phyloP scores from a whole-genome alignment of 1,284 basidiomycete species.

The Salmacisia buchloeana region DNA sequence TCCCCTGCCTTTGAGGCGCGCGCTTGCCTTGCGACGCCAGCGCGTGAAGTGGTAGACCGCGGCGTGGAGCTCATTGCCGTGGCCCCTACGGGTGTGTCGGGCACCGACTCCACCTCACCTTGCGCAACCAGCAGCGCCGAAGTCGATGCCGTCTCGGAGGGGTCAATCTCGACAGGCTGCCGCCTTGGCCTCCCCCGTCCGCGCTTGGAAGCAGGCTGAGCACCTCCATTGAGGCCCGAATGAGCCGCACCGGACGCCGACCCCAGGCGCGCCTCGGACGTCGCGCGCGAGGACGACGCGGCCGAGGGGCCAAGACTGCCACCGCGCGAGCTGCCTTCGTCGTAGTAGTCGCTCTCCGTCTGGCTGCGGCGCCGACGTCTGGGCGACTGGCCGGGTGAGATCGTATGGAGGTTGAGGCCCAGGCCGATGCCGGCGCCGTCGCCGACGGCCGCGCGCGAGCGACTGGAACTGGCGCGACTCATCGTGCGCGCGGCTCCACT shows the following conservation, averaged over 20 bases:
- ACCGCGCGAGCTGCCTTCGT: background rate
- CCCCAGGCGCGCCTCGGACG: background rate
- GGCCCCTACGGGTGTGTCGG: too few relatives aligned
- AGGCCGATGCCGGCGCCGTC: background rate
- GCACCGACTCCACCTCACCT: too few relatives aligned
- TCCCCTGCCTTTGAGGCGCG: background rate
- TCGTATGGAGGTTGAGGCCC: background rate
- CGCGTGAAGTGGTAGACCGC: background rate
- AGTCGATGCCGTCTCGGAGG: background rate
- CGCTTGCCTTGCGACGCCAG: background rate
- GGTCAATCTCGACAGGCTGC: background rate
- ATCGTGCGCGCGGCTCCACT: background rate
- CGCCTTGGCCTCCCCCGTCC: background rate
- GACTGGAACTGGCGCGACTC: background rate
- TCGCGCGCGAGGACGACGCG: background rate
- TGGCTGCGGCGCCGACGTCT: background rate
- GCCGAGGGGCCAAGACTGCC: background rate
- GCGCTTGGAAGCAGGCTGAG: background rate
- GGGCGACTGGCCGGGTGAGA: background rate
- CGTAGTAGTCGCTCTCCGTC: conserved; percentile 1
- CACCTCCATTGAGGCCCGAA: background rate
- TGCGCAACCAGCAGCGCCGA: background rate
- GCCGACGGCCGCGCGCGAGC: background rate
- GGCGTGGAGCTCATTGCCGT: too few relatives aligned
- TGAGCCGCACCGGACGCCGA: background rate